Conservation (phyloP, 2,329 filamentous ascomycete genomes). For the Neopestalotiopsis sp. region DNA sequence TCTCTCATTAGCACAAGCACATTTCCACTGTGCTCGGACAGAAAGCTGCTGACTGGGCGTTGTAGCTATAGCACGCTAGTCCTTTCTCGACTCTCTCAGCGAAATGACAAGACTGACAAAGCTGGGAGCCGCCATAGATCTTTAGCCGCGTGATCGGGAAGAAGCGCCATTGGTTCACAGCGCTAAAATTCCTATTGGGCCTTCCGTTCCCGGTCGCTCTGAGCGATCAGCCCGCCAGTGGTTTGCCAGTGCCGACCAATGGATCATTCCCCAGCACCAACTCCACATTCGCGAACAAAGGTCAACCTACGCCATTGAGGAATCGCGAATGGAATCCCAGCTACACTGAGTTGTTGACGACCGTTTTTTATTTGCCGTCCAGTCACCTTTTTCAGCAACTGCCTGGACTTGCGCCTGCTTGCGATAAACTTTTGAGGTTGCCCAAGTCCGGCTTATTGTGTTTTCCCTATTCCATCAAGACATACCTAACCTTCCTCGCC, state of each 20-base stretch:
- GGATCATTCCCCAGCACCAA: not conserved
- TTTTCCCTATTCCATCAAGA: not conserved
- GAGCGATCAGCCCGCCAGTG: constrained; percentile 1
- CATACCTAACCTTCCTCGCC: not conserved
- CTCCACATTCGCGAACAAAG: constrained; percentile 15
- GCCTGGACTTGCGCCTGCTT: not conserved
- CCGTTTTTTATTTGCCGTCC: not conserved
- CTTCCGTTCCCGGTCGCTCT: not conserved
- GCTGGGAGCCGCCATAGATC: not conserved
- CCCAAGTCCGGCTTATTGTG: not conserved
- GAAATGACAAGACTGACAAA: not conserved
- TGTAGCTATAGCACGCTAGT: not conserved
- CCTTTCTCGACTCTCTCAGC: not conserved
- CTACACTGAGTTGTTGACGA: constrained; percentile 4
- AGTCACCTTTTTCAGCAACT: not conserved
- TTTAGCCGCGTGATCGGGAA: constrained; percentile 12
- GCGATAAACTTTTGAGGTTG: not conserved
- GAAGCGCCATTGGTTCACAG: constrained; percentile 10
- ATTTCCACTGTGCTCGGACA: too few relatives aligned
- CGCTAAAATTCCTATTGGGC: constrained; percentile 11
- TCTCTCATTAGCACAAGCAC: too few relatives aligned
- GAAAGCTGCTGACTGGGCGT: too few relatives aligned
- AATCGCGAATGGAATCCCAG: constrained; percentile 10
- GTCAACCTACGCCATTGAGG: constrained; percentile 9
- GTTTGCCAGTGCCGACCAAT: not conserved